Base-by-base conservation (phyloP, 2,329 filamentous ascomycete genomes). In the Cercospora canescens region DNA sequence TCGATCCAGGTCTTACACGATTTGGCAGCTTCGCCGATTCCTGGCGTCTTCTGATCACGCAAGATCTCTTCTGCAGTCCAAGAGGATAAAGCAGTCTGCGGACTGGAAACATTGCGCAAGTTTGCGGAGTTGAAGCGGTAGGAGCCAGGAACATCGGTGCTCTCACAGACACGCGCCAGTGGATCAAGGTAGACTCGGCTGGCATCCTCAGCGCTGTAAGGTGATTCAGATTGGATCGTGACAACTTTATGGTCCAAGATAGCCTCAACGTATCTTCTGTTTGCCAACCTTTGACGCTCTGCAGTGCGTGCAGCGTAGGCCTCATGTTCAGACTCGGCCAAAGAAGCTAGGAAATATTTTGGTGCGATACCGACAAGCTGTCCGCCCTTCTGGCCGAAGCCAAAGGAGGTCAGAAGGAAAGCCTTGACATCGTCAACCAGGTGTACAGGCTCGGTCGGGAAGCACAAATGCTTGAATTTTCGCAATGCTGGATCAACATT, bases 201-300 rank as follows among this genome's bases (percentile, higher is more conserved):
- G n/a, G n/a, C n/a, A n/a, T n/a, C n/a, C n/a, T n/a, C n/a, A n/a
- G n/a, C n/a, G n/a, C n/a, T n/a, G n/a, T n/a, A n/a, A n/a, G n/a
- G n/a, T n/a, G n/a, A n/a, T n/a, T n/a, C n/a, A n/a, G n/a, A n/a
- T n/a, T n/a, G n/a, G n/a, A n/a, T n/a, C n/a, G n/a, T n/a, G n/a
- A n/a, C n/a, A n/a, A n/a, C n/a, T n/a, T n/a, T n/a, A n/a, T n/a
- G n/a, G n/a, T n/a, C n/a, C n/a, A n/a, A n/a, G n/a, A n/a, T 96
- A 97, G 88, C 92, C 98, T 70, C 95, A 89, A 86, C 99, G 99
- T 0, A 95, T 93, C 85, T 94, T 97, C 92, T 97, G n/a, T 98
- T 81, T 99, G 96, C 70, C 95, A 89, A 41, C 93, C 89, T 76
- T 93, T 90, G 18, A 98, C 93, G 87, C 96, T 98, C 76, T 84